Conservation (phyloP, 768 basidiomycete genomes). For the Antrodiella citrinella region DNA sequence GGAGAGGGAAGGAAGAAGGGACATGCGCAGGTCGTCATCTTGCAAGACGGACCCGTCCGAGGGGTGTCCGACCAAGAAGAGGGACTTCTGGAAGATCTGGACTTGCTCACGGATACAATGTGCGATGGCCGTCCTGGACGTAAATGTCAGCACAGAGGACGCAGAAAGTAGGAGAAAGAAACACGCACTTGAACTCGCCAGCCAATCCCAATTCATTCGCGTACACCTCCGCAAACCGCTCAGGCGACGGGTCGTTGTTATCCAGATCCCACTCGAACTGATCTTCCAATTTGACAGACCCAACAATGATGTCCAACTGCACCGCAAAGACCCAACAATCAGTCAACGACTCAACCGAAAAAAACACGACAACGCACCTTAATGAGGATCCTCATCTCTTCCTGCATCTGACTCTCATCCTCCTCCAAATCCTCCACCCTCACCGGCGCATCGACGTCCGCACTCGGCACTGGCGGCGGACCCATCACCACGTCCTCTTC, state of each 20-base stretch:
- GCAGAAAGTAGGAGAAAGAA: background rate
- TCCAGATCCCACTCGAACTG: slow-evolving; percentile 98
- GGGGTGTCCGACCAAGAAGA: slow-evolving; percentile 84
- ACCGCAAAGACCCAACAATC: background rate
- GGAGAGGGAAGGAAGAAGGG: slow-evolving; percentile 78
- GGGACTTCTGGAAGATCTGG: slow-evolving; percentile 82
- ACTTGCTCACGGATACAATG: slow-evolving; percentile 96
- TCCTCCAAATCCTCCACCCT: slow-evolving; percentile 55
- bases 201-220: slow-evolving; percentile 78
- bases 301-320: slow-evolving; percentile 93
- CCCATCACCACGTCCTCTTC: slow-evolving; percentile 5
- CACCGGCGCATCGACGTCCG: slow-evolving; percentile 28
- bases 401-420: slow-evolving; percentile 56
- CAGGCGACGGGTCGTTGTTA: slow-evolving; percentile 72
- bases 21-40: slow-evolving; percentile 87
- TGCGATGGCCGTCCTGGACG: slow-evolving; percentile 81
- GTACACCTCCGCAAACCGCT: slow-evolving; percentile 88
- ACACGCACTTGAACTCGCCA: slow-evolving; percentile 84
- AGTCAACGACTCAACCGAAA: background rate
- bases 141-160: background rate
- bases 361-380: slow-evolving; percentile 48
- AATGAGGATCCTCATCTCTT: slow-evolving; percentile 89
- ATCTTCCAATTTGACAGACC: slow-evolving; percentile 87
- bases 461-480: background rate
- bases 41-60: slow-evolving; percentile 69